phyloP scores from a whole-genome alignment of 2,329 filamentous ascomycete species.

The Macrophomina pseudophaseolina region DNA sequence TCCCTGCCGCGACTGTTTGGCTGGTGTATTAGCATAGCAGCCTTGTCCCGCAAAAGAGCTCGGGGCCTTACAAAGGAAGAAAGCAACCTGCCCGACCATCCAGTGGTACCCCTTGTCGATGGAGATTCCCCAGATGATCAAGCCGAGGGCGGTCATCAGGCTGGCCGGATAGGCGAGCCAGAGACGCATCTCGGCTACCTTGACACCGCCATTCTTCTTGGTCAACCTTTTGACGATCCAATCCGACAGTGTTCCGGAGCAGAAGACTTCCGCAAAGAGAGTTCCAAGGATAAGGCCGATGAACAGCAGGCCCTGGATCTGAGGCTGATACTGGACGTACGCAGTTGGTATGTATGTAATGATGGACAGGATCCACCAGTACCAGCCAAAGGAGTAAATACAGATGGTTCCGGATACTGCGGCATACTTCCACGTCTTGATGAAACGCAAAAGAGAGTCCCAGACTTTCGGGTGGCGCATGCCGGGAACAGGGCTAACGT shows the following conservation, averaged over 20 bases:
- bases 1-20: conserved; percentile 55
- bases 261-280: conserved; percentile 57
- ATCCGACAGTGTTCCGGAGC: conserved; percentile 61
- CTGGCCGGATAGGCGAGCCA: conserved; percentile 62
- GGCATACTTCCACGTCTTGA: conserved; percentile 54
- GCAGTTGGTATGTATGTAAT: conserved; percentile 60
- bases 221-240: conserved; percentile 54
- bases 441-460: conserved; percentile 53
- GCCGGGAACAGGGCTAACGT: conserved; percentile 54
- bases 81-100: conserved; percentile 62
- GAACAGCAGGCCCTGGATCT: conserved; percentile 60
- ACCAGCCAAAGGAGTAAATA: conserved; percentile 60
- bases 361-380: conserved; percentile 62
- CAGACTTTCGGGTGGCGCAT: conserved; percentile 58
- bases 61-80: conserved; percentile 57
- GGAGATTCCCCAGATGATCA: conserved; percentile 62
- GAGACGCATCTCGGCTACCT: conserved; percentile 60
- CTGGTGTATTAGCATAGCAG: not conserved
- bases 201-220: conserved; percentile 49
- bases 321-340: conserved; percentile 54
- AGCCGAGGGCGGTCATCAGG: conserved; percentile 53
- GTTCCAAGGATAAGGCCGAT: conserved; percentile 61
- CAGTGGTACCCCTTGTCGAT: conserved; percentile 60
- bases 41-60: not conserved
- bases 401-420: conserved; percentile 54